A percentile compares a stretch with the other conserved stretches of the same genome.
Conservation (phyloP, 1,284 basidiomycete genomes). For the Agaricales sp. region DNA sequence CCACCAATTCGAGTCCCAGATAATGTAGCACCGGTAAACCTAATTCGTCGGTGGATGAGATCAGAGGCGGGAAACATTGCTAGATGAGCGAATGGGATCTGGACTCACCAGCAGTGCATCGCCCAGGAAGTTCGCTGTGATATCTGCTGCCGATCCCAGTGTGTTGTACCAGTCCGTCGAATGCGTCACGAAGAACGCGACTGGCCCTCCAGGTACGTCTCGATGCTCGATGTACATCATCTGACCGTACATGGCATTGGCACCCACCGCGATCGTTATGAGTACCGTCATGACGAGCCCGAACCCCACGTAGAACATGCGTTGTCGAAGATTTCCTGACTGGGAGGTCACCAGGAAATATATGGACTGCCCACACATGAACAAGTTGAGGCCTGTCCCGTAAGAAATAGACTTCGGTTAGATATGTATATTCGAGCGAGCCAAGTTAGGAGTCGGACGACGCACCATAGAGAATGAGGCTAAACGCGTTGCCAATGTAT, state of each 20-base stretch:
- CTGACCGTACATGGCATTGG: not conserved
- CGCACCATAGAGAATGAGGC: not conserved
- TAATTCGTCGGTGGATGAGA: not conserved
- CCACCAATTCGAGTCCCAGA: not conserved
- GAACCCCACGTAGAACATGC: not conserved
- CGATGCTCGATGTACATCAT: not conserved
- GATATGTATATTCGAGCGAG: too few species aligned
- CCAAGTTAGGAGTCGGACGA: too few species aligned
- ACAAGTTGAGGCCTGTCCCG: not conserved
- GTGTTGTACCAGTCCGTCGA: not conserved
- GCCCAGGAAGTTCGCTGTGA: not conserved
- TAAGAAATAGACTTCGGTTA: not conserved
- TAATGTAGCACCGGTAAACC: not conserved
- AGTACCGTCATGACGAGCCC: not conserved
- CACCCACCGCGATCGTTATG: not conserved
- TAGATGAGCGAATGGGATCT: not conserved
- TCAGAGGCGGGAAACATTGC: not conserved
- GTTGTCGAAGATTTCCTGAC: not conserved
- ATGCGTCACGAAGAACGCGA: not conserved
- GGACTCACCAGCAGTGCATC: not conserved
- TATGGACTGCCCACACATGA: not conserved
- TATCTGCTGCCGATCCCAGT: not conserved
- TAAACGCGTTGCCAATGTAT: not conserved
- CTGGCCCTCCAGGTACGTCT: not conserved
- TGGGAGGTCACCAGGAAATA: not conserved